Conservation (phyloP, 371 early-diverging fungal species). For the Dentiscutata heterogama region DNA sequence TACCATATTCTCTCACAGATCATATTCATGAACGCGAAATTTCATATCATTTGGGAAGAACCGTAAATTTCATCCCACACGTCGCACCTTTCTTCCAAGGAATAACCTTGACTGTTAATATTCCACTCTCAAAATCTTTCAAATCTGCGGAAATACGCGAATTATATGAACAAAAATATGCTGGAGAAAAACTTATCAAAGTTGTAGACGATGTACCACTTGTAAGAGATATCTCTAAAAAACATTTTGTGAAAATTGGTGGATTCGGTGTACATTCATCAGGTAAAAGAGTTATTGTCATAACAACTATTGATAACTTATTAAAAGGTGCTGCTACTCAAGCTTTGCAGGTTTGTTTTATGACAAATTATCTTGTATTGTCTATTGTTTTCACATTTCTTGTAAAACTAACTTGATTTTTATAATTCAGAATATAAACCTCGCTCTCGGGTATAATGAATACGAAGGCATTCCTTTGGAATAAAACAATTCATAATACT, state of each 20-base stretch:
- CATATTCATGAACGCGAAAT: conserved; percentile 98
- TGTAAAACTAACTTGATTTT: not conserved
- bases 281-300: conserved; percentile 88
- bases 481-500: conserved; percentile 13
- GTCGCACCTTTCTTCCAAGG: conserved; percentile 96
- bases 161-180: conserved; percentile 78
- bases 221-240: conserved; percentile 87
- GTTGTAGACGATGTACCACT: conserved; percentile 83
- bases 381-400: not conserved
- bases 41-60: conserved; percentile 76
- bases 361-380: not conserved
- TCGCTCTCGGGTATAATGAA: conserved; percentile 43
- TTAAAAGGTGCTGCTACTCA: conserved; percentile 98
- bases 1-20: conserved; percentile 92
- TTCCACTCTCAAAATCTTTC: conserved; percentile 76
- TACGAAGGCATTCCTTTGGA: conserved; percentile 42
- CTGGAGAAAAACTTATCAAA: conserved; percentile 82
- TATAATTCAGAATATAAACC: conserved; percentile 40
- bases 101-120: conserved; percentile 87
- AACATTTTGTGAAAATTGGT: conserved; percentile 90
- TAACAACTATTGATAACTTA: conserved; percentile 94
- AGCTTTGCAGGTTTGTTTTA: conserved; percentile 77
- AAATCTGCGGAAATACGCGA: conserved; percentile 68
- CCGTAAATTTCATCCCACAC: conserved; percentile 86
- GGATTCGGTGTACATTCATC: conserved; percentile 88